Base-by-base conservation (phyloP, 805 yeast genomes). In the Candida tallmaniae region DNA sequence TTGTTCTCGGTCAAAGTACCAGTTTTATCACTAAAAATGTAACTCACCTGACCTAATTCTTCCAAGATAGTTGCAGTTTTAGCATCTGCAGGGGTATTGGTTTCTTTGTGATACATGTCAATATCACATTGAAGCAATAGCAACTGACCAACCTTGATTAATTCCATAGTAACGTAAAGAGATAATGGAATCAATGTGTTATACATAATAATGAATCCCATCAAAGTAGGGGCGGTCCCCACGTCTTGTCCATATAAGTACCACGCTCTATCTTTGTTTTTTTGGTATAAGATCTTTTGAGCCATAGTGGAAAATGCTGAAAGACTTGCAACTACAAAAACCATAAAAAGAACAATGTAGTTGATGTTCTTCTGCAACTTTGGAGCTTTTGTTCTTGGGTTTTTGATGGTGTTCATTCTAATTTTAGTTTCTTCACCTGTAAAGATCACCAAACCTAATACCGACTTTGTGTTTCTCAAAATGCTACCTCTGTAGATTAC, bases 171-270 rank as follows among this genome's bases (percentile, higher is more conserved):
- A 14, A 93, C 97, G 54, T 93, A 94, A 19, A 93, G 72, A 0
- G 97, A 90, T 21, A 93, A 66, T 0, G 98, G 98, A 52, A 93
- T 93, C 64, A 93, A 73, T 0, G 98, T 93, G 56, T 93, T 93
- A 65, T 83, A 90, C 97, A 93, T 90, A 66, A 93, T 90, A 43
- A 93, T 82, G 58, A 84, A 94, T 2, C 97, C 88, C 96, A 93
- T 89, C 32, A 93, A 70, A 0, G 95, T 85, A 1, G 96, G 83
- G 2, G 95, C 90, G 14, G 77, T 73, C 15, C 95, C 94, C 0
- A 82, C 95, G 45, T 84, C 93, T 47, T 76, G 69, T 4, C 73
- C 75, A 29, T 63, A 60, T 18, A 88, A 56, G 52, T 89, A 94
- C 97, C 97, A 88, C 15, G 61, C 56, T 22, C 54, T 62, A 21